phyloP scores from a whole-genome alignment of 2,329 filamentous ascomycete genomes.

The Exserohilum turcica region DNA sequence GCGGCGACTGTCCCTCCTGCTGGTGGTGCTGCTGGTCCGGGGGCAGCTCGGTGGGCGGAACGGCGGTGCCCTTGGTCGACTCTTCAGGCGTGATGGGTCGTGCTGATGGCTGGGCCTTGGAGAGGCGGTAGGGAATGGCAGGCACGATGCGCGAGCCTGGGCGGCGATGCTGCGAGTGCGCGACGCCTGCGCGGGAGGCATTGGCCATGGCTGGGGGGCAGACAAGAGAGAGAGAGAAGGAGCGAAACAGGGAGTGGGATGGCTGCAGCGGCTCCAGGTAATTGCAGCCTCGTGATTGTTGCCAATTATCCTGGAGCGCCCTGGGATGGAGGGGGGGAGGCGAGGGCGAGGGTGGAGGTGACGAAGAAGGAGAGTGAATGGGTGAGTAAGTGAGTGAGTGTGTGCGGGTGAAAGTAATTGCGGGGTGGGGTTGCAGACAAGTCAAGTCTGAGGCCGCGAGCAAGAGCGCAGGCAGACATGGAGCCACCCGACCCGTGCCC shows the following conservation, averaged over 20 bases:
- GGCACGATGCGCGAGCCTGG: constrained; percentile 44
- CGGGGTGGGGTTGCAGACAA: constrained; percentile 13
- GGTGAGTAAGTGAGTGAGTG: constrained; percentile 1
- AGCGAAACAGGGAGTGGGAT: constrained; percentile 1
- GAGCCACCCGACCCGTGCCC: constrained; percentile 18
- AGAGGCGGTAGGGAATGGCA: constrained; percentile 45
- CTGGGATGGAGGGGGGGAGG: no score
- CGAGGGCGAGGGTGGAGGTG: no score
- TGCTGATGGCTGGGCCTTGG: constrained; percentile 30
- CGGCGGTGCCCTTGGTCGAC: constrained; percentile 24
- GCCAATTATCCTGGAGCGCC: constrained; percentile 53
- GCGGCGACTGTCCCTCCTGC: constrained; percentile 7
- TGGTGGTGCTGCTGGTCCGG: constrained; percentile 15
- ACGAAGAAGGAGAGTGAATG: not conserved
- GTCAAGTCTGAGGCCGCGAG: constrained; percentile 3
- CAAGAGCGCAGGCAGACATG: constrained; percentile 13
- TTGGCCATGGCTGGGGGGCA: constrained; percentile 25
- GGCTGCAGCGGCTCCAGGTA: constrained; percentile 50
- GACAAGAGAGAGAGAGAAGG: no score
- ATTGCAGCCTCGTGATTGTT: constrained; percentile 36
- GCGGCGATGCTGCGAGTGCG: constrained; percentile 35
- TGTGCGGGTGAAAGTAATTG: constrained; percentile 20
- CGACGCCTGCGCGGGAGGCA: constrained; percentile 25
- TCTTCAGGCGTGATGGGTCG: constrained; percentile 39
- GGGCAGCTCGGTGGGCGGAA: constrained; percentile 16